Base-by-base conservation (phyloP, 164 flowering plant genomes). In the Stephania yunnanensis region DNA sequence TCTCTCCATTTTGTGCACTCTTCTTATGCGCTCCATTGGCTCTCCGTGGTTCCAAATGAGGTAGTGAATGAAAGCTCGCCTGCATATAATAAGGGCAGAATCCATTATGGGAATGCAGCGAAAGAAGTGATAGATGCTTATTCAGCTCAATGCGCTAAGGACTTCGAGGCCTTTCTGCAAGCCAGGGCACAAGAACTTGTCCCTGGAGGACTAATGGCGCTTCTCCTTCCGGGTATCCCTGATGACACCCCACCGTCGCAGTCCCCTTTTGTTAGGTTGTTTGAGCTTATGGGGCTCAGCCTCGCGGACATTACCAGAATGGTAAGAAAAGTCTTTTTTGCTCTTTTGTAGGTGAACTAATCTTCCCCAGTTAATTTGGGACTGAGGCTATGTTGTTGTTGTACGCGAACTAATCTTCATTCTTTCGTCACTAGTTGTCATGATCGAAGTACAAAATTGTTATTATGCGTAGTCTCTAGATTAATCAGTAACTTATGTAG, bases 21-120 rank as follows among this genome's bases (percentile, higher is more conserved):
- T 0, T 76, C 79, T 12, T 69, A 45, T 64, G 68, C 84, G 0
- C 68, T 82, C 3, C 83, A 84, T 0, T 84, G 86, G 86, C 75
- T 84, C 10, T 71, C 83, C 4, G 42, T 29, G 48, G 79, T 80
- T 0, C 81, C 84, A 30, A 45, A 58, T 5, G 80, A 76, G 53
- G 72, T 82, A 19, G 66, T n/a, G 22, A n/a, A n/a, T 61, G 66
- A 61, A 7, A 36, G 0, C 42, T 82, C 81, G 17, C 73, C 77
- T n/a, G 81, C 83, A 17, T 79, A 44, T 45, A 77, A 80, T 8
- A 55, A 42, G 12, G 78, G 78, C 6, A 66, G 67, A 36, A 72
- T 80, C 48, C n/a, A 66, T 25, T 77, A 61, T 15, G 20, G 36
- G 20, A 64, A 68, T 58, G 72, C 74, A 17, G 46, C 29, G 9